Conservation (phyloP, 2,329 filamentous ascomycete genomes). For the Fusarium torreyae region DNA sequence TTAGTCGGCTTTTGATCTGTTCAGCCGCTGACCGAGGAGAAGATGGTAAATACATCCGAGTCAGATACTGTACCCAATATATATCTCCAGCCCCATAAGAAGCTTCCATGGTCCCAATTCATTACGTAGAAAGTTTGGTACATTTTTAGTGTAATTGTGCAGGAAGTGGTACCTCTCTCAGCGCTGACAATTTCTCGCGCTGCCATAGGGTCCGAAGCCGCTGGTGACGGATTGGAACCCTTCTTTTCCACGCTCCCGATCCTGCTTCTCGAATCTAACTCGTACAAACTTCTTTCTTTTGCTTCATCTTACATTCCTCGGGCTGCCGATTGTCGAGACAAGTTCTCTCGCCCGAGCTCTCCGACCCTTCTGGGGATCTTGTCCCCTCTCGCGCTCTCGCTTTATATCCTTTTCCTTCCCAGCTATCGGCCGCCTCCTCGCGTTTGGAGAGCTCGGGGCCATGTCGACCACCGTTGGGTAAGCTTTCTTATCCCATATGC, state of each 20-base stretch:
- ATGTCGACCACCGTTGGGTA: constrained; percentile 57
- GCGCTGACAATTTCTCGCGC: constrained; percentile 50
- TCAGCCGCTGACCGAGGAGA: constrained; percentile 26
- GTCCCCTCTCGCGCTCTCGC: constrained; percentile 8
- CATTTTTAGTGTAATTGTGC: constrained; percentile 28
- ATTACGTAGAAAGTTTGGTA: constrained; percentile 15
- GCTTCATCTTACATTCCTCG: constrained; percentile 4
- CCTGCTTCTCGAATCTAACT: constrained; percentile 22
- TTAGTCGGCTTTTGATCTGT: constrained; percentile 2
- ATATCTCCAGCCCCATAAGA: constrained; percentile 22
- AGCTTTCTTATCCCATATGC: constrained; percentile 17
- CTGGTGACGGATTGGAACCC: constrained; percentile 40
- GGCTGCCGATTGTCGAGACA: constrained; percentile 29
- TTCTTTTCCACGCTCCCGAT: constrained; percentile 39
- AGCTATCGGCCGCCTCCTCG: constrained; percentile 22
- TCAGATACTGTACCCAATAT: constrained; percentile 21
- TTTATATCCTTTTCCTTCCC: constrained; percentile 7
- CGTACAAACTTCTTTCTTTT: constrained; percentile 13
- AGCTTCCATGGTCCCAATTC: constrained; percentile 10
- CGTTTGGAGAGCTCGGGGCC: constrained; percentile 47
- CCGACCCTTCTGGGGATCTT: constrained; percentile 27
- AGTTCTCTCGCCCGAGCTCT: constrained; percentile 45
- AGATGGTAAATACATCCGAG: constrained; percentile 11
- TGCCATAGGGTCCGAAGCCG: constrained; percentile 52
- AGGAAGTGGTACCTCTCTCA: constrained; percentile 26